Evolutionary conservation across 1,139 yeast genomes (phyloP), one percentile per base, ranked within the genome.

Genomic region (Yamadazyma songkhlaensis): DNA sequence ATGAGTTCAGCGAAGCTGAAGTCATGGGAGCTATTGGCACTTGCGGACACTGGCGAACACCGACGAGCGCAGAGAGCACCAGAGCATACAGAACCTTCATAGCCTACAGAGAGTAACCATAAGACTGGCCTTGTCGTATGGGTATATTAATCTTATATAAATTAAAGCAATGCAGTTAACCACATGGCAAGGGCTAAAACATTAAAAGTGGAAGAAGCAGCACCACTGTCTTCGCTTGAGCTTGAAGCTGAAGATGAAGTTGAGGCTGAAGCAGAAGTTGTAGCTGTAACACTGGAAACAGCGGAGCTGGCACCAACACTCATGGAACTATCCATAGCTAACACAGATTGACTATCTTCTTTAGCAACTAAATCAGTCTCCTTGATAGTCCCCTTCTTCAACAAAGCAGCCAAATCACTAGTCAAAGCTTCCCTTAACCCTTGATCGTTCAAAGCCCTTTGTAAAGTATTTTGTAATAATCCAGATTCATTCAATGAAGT

Each of bases 361-460:
- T 45, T 38, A 5, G 40, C 21, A 25, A 53, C 48, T 37, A 56
- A 50, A 33, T 53, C 59, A 13, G 48, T 35, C 25, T 47, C 39
- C 38, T 54, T 44, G 28, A 46, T 43, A 8, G 37, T 41, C 3
- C 43, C 45, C 10, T 32, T 26, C 15, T 40, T 40, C 34, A 47
- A 52, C 34, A 59, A 46, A 15, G 44, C 26, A 17, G 54, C 55
- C 29, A 59, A 37, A 40, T 55, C 56, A 25, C 42, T 39, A 12
- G 54, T 42, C 28, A 59, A 46, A 12, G 67, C 62, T n/a, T 46
- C 29, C 38, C 51, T 50, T 33, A 62, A 57, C 6, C 47, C 50
- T n/a, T 39, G 29, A 42, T 63, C 67, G 4, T 45, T 38, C 29
- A 60, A 46, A 17, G 67, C 64, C 47, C 53, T 49, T 32, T 46